These are phyloP conservation scores for Lactarius trivialis DNA, from an alignment of 768 basidiomycete genomes.

Conservation along the genomic window DNA sequence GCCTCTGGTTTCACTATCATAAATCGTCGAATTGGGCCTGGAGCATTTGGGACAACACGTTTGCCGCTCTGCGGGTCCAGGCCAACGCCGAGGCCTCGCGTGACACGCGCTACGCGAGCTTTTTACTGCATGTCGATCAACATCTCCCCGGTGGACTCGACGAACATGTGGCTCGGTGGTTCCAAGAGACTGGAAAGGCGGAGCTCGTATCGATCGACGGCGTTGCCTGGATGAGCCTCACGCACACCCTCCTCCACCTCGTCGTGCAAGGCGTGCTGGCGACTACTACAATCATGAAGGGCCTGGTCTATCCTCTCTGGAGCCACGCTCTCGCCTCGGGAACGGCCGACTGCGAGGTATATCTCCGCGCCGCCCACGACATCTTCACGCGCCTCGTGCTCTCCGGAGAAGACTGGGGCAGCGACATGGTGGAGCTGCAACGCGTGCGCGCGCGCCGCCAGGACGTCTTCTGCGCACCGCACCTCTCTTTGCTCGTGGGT, in stretches of 20 bases:
- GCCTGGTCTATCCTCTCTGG: conserved; percentile 79
- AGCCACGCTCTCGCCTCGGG: conserved; percentile 42
- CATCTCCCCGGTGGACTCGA: conserved; percentile 73
- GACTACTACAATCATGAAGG: conserved; percentile 64
- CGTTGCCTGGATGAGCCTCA: conserved; percentile 64
- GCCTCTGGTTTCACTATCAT: conserved; percentile 79
- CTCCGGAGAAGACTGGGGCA: conserved; percentile 39
- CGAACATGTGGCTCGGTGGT: conserved; percentile 64
- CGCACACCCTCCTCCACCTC: conserved; percentile 55
- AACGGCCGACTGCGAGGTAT: conserved; percentile 37
- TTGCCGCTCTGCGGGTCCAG: conserved; percentile 67
- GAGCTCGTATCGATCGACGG: conserved; percentile 52
- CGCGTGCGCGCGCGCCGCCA: conserved; percentile 62
- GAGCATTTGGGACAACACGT: conserved; percentile 80
- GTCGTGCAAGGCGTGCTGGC: conserved; percentile 60
- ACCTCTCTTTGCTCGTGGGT: conserved; percentile 56
- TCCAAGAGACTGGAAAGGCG: conserved; percentile 56
- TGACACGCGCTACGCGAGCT: conserved; percentile 60
- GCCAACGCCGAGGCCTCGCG: conserved; percentile 38
- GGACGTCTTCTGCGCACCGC: conserved; percentile 57
- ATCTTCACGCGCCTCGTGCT: conserved; percentile 58
- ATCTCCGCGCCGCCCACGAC: conserved; percentile 56
- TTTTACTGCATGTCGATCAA: conserved; percentile 68
- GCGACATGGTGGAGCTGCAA: conserved; percentile 58
- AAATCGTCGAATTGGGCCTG: conserved; percentile 67